Evolutionary conservation across 2,329 filamentous ascomycete genomes (phyloP).

Genomic region (Metarhizium rileyi): DNA sequence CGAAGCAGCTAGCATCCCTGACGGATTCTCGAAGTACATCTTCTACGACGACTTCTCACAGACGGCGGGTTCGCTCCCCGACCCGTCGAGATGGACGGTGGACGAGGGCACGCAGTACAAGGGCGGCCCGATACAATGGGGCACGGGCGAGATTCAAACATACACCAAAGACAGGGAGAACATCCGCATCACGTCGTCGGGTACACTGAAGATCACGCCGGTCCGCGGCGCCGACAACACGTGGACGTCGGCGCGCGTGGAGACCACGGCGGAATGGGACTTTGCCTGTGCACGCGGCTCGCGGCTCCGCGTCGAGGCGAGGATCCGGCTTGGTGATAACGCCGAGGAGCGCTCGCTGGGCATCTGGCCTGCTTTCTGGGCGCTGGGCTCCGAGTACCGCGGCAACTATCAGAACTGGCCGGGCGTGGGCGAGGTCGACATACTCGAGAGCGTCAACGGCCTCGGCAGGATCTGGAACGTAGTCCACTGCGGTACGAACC

Average conservation of each 20-base stretch:
- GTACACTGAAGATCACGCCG: constrained; percentile 28
- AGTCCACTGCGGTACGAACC: constrained; percentile 30
- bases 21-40: constrained; percentile 13
- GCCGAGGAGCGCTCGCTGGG: constrained; percentile 21
- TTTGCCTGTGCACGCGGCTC: constrained; percentile 24
- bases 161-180: constrained; percentile 33
- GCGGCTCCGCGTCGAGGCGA: constrained; percentile 28
- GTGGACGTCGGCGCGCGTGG: constrained; percentile 37
- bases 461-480: constrained; percentile 23
- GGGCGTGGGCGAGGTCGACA: constrained; percentile 32
- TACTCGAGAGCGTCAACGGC: constrained; percentile 34
- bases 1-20: constrained; percentile 1
- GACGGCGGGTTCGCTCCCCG: constrained; percentile 16
- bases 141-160: constrained; percentile 37
- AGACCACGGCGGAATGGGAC: constrained; percentile 23
- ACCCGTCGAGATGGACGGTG: constrained; percentile 31
- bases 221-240: constrained; percentile 16
- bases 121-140: constrained; percentile 36
- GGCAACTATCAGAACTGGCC: constrained; percentile 32
- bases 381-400: constrained; percentile 29
- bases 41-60: constrained; percentile 21
- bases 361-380: constrained; percentile 40
- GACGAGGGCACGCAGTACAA: constrained; percentile 34
- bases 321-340: constrained; percentile 25
- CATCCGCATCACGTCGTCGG: constrained; percentile 25